phyloP scores from a whole-genome alignment of 2,329 filamentous ascomycete species.

The Cytospora leucostoma region DNA sequence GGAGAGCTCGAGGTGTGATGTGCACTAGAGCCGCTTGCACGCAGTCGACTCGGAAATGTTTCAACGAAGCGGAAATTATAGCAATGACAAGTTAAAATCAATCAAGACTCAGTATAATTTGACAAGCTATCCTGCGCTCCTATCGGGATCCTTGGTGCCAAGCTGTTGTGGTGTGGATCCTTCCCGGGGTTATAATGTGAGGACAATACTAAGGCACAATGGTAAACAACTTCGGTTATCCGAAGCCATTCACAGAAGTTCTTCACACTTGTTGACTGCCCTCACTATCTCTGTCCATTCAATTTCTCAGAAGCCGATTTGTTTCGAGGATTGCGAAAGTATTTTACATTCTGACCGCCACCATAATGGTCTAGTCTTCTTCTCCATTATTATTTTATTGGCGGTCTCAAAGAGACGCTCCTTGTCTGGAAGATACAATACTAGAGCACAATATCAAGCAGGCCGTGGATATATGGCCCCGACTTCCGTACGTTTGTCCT shows the following conservation, averaged over 20 bases:
- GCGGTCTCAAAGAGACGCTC: background rate
- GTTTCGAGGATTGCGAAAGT: background rate
- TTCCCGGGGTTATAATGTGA: background rate
- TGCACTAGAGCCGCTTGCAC: background rate
- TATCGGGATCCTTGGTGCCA: background rate
- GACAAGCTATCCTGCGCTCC: background rate
- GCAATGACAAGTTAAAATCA: background rate
- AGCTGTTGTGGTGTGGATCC: no score
- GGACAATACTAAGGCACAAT: constrained; percentile 24
- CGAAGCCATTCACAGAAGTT: background rate
- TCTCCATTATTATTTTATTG: background rate
- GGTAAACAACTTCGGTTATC: background rate
- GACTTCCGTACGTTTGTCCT: constrained; percentile 9
- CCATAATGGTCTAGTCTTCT: background rate
- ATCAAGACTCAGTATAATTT: background rate
- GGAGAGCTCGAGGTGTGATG: background rate
- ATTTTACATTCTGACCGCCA: background rate
- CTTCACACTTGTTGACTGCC: no score
- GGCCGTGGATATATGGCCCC: background rate
- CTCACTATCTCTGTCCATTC: background rate
- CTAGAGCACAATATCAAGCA: constrained; percentile 16
- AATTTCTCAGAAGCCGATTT: background rate
- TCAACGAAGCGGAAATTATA: no score
- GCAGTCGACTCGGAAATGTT: background rate
- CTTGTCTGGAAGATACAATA: constrained; percentile 25